Evolutionary conservation across 345 rosid species (phyloP), one percentile per base, ranked within the genome.

Genomic region (Passiflora organensis): DNA sequence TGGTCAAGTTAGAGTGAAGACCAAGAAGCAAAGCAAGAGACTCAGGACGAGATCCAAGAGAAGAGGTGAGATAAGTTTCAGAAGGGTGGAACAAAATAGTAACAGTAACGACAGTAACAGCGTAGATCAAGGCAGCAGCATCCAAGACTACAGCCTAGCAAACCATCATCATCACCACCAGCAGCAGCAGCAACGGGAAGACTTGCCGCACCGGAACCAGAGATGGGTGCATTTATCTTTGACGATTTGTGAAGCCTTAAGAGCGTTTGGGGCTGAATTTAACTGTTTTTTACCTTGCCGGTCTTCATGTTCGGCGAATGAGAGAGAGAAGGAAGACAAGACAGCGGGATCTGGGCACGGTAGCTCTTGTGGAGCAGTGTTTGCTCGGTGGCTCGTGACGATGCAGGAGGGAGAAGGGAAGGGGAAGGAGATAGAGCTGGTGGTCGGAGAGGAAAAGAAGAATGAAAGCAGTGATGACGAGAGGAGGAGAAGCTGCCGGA

Each of bases 1-100:
- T n/a, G 98, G 98, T 9, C 98, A 88, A 48, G 98, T 91, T n/a
- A 70, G 98, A 32, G 98, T 91, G 5, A 91, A 91, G 78, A 86
- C 98, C 13, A 91, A 90, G 80, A 91, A 87, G 65, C 95, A 91
- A 42, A 86, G 83, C 15, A 88, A 77, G 78, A 88, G 82, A 74
- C 69, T 84, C 48, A 61, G 84, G 57, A 71, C 85, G 15, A 77
- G 87, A 82, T 84, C 95, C 24, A 70, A 68, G 25, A 77, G 82
- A n/a, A 63, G 76, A 55, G 83, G 86, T 5, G 95, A 87, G 43
- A 68, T 72, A 11, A 83, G 91, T 51, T 88, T 88, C 56, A 70
- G 90, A 51, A 86, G 78, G 65, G 59, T 70, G 14, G 87, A 80
- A 19, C 74, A 60, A 22, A 44, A 28, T 28, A 58, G 21, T 17